Evolutionary conservation across 2,329 filamentous ascomycete genomes (phyloP).

Genomic region (Colletotrichum sp.): DNA sequence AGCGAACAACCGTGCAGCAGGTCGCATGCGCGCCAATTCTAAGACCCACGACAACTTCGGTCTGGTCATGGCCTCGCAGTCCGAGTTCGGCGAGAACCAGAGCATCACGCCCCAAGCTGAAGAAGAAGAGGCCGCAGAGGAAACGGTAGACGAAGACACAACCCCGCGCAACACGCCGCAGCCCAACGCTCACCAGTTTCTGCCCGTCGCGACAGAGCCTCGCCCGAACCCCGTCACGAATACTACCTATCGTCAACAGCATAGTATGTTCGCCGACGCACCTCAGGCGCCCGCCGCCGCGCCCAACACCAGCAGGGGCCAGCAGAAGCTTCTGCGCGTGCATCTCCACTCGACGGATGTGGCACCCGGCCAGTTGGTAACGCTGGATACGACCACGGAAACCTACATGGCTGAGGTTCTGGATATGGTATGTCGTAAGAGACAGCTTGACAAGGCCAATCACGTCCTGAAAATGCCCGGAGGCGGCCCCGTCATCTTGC

Average conservation of each 20-base stretch:
- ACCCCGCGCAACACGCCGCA: conserved; percentile 54
- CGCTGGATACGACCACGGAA: conserved; percentile 78
- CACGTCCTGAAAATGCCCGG: conserved; percentile 80
- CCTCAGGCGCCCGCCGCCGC: conserved; percentile 53
- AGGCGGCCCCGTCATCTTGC: conserved; percentile 75
- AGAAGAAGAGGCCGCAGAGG: conserved; percentile 38
- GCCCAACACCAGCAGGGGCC: conserved; percentile 58
- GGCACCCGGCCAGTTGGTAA: conserved; percentile 75
- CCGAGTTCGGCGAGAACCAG: conserved; percentile 74
- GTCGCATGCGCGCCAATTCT: conserved; percentile 68
- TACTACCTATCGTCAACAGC: conserved; percentile 62
- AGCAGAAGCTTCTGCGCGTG: conserved; percentile 73
- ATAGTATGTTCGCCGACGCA: conserved; percentile 59
- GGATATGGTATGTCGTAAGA: conserved; percentile 77
- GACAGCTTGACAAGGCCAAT: conserved; percentile 78
- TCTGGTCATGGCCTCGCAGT: conserved; percentile 73
- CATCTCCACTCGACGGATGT: conserved; percentile 74
- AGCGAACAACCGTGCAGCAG: conserved; percentile 73
- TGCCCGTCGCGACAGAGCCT: conserved; percentile 36
- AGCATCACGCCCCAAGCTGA: conserved; percentile 67
- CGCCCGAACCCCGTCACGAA: conserved; percentile 66
- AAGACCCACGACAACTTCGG: conserved; percentile 86
- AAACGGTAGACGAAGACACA: conserved; percentile 43
- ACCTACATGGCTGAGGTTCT: conserved; percentile 85
- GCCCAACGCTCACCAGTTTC: conserved; percentile 35